These are phyloP conservation scores for Coleophoma crateriformis DNA, from an alignment of 2,329 filamentous ascomycete species.

Conservation along the genomic window DNA sequence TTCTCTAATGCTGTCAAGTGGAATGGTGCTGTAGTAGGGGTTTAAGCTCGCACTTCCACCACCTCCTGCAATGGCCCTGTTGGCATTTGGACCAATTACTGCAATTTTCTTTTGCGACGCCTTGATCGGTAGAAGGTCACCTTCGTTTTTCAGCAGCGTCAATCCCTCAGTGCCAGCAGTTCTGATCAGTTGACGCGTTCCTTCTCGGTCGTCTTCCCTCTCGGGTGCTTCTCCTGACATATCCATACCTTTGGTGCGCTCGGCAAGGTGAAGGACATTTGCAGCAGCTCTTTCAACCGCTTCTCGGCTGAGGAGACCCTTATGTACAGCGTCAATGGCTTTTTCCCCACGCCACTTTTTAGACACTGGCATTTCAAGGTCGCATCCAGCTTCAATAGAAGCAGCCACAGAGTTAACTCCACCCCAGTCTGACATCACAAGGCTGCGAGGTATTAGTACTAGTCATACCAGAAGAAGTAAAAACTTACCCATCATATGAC, in stretches of 20 bases:
- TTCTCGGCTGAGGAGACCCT: constrained; percentile 39
- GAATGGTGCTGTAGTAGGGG: constrained; percentile 62
- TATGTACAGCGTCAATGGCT: constrained; percentile 44
- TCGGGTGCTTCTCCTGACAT: constrained; percentile 52
- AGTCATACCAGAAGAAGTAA: neutral
- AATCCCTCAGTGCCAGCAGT: constrained; percentile 56
- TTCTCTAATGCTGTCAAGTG: constrained; percentile 55
- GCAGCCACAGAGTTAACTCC: constrained; percentile 51
- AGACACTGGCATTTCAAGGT: constrained; percentile 53
- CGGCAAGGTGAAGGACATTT: constrained; percentile 53
- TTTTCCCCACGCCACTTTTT: constrained; percentile 52
- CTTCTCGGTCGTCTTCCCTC: constrained; percentile 47
- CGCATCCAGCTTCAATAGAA: constrained; percentile 48
- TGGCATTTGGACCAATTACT: constrained; percentile 63
- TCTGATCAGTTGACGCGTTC: constrained; percentile 55
- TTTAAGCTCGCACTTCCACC: constrained; percentile 64
- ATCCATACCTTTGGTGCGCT: constrained; percentile 56
- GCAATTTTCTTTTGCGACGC: constrained; percentile 51
- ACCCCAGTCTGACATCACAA: constrained; percentile 55
- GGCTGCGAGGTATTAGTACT: constrained; percentile 27
- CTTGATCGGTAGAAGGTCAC: constrained; percentile 51
- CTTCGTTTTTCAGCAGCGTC: constrained; percentile 59
- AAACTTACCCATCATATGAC: constrained; percentile 52
- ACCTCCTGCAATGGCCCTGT: constrained; percentile 61
- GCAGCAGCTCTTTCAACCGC: constrained; percentile 54